Base-by-base conservation (phyloP, 73 alveolate genomes). In the Chromera velia region DNA sequence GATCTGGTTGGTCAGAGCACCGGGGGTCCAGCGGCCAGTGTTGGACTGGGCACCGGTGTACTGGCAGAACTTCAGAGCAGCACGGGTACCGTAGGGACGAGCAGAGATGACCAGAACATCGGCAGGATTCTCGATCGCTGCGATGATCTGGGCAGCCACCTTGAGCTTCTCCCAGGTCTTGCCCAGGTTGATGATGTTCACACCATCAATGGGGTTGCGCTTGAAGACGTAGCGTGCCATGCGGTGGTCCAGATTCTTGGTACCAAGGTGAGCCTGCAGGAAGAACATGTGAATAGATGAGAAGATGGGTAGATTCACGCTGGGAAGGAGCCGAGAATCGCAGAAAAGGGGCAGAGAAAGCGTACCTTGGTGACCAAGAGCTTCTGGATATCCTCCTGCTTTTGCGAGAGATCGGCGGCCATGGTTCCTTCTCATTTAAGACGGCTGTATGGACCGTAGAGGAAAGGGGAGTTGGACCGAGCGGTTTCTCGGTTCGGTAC, bases 1-100 rank as follows among this genome's bases (percentile, higher is more conserved):
- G 55, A 40, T 40, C 62, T 87, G 84, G 72, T 87, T 87, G 79
- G 93, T 87, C 64, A 87, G 85, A 22, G 87, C 78, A 73, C 98
- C 85, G 40, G 98, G 96, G 33, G 95, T 86, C 99, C 99, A 95
- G 74, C 95, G 87, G n/a, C 94, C 94, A 17, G 96, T 94, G 88
- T 90, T 75, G 67, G 92, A 75, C 82, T 91, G 91, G 83, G 95
- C 91, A 68, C 89, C 89, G 62, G 96, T 84, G 90, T 88, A 86
- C 87, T 90, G 93, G 73, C 96, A 91, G 90, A 91, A 95, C 91
- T 95, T 95, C 87, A 91, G 90, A 76, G 93, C 95, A 30, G 99
- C 98, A 78, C 99, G 93, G 73, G 93, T 93, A 32, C 96, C 98
- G 78, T 88, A 87, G 80, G 86, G 90, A 64, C 96, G 90, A 88